Evolutionary conservation across 495 filamentous ascomycete genomes (phyloP).

Genomic region (Emericellopsis terricola): DNA sequence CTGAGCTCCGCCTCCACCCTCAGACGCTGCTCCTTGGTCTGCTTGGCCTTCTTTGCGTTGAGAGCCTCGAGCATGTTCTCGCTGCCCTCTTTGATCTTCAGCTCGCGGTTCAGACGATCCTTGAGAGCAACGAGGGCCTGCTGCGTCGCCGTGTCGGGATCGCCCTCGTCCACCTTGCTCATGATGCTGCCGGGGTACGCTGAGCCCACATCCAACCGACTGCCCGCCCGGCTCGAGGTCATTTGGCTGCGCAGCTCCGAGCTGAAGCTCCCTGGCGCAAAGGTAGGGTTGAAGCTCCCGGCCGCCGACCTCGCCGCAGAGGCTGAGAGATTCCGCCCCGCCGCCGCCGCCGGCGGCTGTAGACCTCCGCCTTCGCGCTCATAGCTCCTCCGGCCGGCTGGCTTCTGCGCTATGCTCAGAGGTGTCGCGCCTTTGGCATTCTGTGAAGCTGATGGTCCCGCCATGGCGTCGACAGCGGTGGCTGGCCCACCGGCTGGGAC

Average conservation of each 20-base stretch:
- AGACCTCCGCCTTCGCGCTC: slow-evolving; percentile 38
- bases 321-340: slow-evolving; percentile 35
- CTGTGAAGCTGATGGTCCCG: slow-evolving; percentile 48
- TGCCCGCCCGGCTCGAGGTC: slow-evolving; percentile 45
- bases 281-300: slow-evolving; percentile 44
- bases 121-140: slow-evolving; percentile 54
- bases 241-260: slow-evolving; percentile 67
- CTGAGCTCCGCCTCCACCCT: slow-evolving; percentile 81
- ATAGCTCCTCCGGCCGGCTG: slow-evolving; percentile 22
- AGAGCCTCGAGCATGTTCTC: slow-evolving; percentile 94
- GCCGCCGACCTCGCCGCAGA: slow-evolving; percentile 38
- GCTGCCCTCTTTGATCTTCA: slow-evolving; percentile 92
- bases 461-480: slow-evolving; percentile 35
- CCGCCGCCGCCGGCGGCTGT: slow-evolving; percentile 24
- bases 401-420: slow-evolving; percentile 26
- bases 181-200: slow-evolving; percentile 8
- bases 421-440: slow-evolving; percentile 48
- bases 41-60: slow-evolving; percentile 87
- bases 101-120: slow-evolving; percentile 77
- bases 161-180: slow-evolving; percentile 47
- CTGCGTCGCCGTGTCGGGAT: slow-evolving; percentile 41
- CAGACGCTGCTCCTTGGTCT: slow-evolving; percentile 76
- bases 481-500: slow-evolving; percentile 26
- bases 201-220: slow-evolving; percentile 44
- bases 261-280: slow-evolving; percentile 81